Evolutionary conservation across 495 filamentous ascomycete genomes (phyloP), one percentile per base, ranked within the genome.

Genomic region (Podospora comata): DNA sequence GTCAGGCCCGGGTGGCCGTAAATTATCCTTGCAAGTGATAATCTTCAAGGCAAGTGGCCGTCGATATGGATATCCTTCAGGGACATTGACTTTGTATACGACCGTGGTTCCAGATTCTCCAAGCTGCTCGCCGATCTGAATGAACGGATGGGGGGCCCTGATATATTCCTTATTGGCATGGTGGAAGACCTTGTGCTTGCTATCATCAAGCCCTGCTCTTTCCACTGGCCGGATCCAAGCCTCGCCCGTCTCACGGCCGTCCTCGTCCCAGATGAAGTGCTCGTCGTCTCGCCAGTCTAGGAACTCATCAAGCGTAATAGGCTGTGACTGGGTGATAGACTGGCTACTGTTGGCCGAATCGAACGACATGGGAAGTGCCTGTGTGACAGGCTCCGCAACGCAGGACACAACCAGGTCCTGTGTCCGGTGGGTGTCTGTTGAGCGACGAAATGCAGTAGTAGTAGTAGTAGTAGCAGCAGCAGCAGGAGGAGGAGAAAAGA

Each of bases 101-200:
- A 75, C 67, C 27, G 74, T 78, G 26, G 76, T 73, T 0, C 76
- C 76, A 5, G 71, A 73, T 0, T 78, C 71, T 1, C 76, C 76
- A 2, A 78, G 69, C 23, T 75, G 68, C 0, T 63, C 59, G 15
- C 70, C 70, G 9, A 71, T 66, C 16, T 69, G 70, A 1, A 73
- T 39, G 44, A 77, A 77, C 1, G 74, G 76, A 11, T 53, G 62
- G 0, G 75, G 75, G 2, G 70, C 71, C 3, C 60, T 73, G 13
- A 75, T 65, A 26, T 75, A 77, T 28, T 78, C 75, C 30, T 75
- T 77, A 53, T 71, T 71, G 34, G 26, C n/a, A 55, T 78, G 76
- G 23, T 72, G 60, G 11, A 78, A 77, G 4, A 78, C 73, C 64
- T 78, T 78, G 70, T 78, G 76, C 57, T 77, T 78, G 16, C 28